These are phyloP conservation scores for Syzygium malaccense DNA, from an alignment of 441 rosid genomes.

Conservation along the genomic window DNA sequence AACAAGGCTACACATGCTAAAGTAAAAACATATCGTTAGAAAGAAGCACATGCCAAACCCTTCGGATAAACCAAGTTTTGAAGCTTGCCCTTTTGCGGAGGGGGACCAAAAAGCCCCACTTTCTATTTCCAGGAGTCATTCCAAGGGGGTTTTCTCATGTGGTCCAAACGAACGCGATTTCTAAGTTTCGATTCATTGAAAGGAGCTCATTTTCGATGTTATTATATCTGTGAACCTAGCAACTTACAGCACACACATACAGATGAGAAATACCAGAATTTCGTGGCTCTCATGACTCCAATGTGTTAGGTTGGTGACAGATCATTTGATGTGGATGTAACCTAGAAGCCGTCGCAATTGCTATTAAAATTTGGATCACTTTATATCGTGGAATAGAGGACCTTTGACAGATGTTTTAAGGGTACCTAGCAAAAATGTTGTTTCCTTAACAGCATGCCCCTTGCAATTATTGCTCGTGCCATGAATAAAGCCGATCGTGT, in stretches of 20 bases:
- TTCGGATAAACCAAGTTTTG: not conserved
- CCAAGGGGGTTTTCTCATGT: not conserved
- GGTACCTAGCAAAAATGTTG: not conserved
- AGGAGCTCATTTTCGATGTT: not conserved
- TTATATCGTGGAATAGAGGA: not conserved
- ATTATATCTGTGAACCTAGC: not conserved
- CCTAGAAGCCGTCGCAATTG: not conserved
- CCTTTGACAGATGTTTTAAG: not conserved
- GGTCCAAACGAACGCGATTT: not conserved
- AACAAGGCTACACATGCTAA: not conserved
- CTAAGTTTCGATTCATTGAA: not conserved
- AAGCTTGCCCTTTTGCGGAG: not conserved
- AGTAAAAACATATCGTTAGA: not conserved
- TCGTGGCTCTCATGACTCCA: not conserved
- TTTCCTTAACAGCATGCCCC: not conserved
- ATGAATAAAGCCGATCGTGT: not conserved
- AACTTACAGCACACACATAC: not conserved
- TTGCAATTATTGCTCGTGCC: not conserved
- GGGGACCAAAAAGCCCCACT: not conserved
- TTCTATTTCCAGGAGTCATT: not conserved
- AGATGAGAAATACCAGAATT: not conserved
- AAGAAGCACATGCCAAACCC: not conserved
- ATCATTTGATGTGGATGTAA: not conserved
- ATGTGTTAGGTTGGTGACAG: not conserved
- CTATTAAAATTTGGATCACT: not conserved